Conservation (phyloP, 345 rosid species). For the Nephelium lappaceum region DNA sequence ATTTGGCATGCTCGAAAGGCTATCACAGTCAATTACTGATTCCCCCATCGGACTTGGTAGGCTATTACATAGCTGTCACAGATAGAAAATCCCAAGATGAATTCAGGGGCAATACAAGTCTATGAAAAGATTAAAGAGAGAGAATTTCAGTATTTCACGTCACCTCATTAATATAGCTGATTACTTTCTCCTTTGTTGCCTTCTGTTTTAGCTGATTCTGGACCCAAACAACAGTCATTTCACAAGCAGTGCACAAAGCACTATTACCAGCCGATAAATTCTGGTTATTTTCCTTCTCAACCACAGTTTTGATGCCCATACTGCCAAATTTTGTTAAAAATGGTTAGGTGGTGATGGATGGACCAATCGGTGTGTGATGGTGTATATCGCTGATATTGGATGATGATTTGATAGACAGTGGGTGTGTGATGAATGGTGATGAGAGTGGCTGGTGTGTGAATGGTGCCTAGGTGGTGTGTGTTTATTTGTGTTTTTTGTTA, state of each 20-base stretch:
- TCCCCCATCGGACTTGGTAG: constrained; percentile 72
- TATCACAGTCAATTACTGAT: constrained; percentile 53
- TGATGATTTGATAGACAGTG: no score
- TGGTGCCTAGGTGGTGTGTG: no score
- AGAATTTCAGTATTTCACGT: not conserved
- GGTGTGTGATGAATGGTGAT: no score
- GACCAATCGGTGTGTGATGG: no score
- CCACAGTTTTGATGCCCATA: constrained; percentile 40
- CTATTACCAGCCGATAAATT: constrained; percentile 31
- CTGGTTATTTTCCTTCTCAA: constrained; percentile 36
- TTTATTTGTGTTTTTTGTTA: no score
- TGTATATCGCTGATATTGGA: no score
- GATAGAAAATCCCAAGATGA: not conserved
- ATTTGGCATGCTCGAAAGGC: constrained; percentile 53
- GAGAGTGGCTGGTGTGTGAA: no score
- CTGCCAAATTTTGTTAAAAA: no score
- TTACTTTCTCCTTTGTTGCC: constrained; percentile 53
- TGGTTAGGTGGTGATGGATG: no score
- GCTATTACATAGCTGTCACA: constrained; percentile 65
- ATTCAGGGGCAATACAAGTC: not conserved
- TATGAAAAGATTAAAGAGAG: not conserved
- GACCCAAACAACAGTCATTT: constrained; percentile 73
- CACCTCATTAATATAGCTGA: constrained; percentile 61
- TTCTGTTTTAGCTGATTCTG: constrained; percentile 61
- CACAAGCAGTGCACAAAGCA: constrained; percentile 52